Evolutionary conservation across 1,139 yeast species (phyloP).

Genomic region (Pichia sp.): DNA sequence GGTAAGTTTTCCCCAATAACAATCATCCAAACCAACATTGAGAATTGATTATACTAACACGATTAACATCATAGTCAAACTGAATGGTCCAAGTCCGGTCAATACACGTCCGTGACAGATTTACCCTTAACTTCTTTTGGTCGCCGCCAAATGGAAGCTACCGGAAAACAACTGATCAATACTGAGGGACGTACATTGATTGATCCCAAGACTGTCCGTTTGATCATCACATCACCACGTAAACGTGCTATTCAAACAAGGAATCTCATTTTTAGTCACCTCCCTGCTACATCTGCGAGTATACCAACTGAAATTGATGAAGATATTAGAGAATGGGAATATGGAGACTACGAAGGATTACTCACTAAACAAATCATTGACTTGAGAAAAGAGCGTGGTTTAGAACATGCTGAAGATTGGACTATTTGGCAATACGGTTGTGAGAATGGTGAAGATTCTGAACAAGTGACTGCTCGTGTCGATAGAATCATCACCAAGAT

Average conservation of each 20-base stretch:
- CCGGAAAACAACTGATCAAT: constrained; percentile 69
- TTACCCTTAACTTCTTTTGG: constrained; percentile 73
- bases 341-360: constrained; percentile 91
- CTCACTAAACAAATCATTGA: constrained; percentile 58
- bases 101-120: constrained; percentile 83
- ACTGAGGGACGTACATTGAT: constrained; percentile 44
- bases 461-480: constrained; percentile 59
- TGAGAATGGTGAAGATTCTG: constrained; percentile 73
- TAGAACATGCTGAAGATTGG: constrained; percentile 54
- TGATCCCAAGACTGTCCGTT: constrained; percentile 54
- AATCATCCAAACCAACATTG: too few species aligned
- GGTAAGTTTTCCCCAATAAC: constrained; percentile 53
- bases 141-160: constrained; percentile 61
- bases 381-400: constrained; percentile 54
- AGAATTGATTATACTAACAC: too few species aligned
- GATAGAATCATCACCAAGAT: constrained; percentile 63
- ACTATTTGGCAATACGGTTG: constrained; percentile 90
- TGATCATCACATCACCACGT: constrained; percentile 75
- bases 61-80: constrained; percentile 65
- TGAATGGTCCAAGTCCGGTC: constrained; percentile 92
- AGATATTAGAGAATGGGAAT: constrained; percentile 87
- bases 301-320: constrained; percentile 47
- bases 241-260: constrained; percentile 70
- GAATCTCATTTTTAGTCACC: constrained; percentile 40
- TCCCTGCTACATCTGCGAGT: constrained; percentile 2